These are phyloP conservation scores for Pleurotus djamor DNA, from an alignment of 768 basidiomycete species.

Conservation along the genomic window DNA sequence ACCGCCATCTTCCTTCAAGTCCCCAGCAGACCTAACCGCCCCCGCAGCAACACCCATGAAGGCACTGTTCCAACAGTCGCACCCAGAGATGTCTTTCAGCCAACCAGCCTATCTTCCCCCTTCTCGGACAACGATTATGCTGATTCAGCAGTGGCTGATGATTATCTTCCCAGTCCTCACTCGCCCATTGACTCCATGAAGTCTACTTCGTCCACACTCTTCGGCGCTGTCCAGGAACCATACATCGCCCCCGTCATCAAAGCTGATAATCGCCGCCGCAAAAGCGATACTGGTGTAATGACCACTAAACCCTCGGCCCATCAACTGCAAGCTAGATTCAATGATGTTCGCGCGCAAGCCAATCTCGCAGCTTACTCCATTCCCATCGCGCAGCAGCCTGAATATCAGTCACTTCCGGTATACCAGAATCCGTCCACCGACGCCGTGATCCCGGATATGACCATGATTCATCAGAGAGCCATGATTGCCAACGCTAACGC, in stretches of 20 bases:
- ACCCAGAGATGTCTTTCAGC: conserved; percentile 2
- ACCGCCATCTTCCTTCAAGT: conserved; percentile 1
- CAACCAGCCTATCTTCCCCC: background rate
- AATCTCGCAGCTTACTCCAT: background rate
- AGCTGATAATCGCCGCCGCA: conserved; percentile 4
- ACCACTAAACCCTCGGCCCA: background rate
- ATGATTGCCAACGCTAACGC: background rate
- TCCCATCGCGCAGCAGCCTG: background rate
- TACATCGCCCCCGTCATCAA: background rate
- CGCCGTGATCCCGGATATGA: background rate
- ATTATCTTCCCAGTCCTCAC: background rate
- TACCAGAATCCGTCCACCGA: background rate
- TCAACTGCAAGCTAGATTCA: background rate
- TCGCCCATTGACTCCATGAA: conserved; percentile 2
- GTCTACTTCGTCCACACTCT: background rate
- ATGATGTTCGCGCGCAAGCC: background rate
- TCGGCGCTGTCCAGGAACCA: background rate
- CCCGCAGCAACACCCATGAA: conserved; percentile 1
- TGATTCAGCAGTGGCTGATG: conserved; percentile 2
- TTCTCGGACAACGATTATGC: background rate
- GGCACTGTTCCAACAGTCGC: conserved; percentile 1
- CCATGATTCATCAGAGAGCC: background rate
- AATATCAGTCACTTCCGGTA: background rate
- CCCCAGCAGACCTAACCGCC: conserved; percentile 15
- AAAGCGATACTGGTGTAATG: conserved; percentile 1